phyloP scores from a whole-genome alignment of 2,329 filamentous ascomycete species.

The Trichocomaceae sp. region DNA sequence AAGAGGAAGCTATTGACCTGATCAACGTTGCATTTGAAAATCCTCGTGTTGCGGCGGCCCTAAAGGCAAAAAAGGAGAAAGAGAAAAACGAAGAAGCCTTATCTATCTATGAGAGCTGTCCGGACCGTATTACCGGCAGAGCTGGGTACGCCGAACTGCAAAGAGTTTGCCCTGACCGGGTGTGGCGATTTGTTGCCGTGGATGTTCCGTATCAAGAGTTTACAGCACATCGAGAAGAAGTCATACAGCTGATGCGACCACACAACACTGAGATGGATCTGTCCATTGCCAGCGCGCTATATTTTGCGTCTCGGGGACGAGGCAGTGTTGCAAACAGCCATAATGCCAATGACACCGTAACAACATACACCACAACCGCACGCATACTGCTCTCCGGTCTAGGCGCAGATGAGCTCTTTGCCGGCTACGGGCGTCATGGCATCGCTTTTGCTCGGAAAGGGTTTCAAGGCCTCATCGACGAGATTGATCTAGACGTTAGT shows the following conservation, averaged over 20 bases:
- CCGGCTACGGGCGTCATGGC: slow-evolving; percentile 79
- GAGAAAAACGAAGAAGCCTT: slow-evolving; percentile 9
- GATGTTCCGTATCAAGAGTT: slow-evolving; percentile 77
- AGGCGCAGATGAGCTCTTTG: slow-evolving; percentile 93
- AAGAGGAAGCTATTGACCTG: slow-evolving; percentile 67
- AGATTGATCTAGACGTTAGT: slow-evolving; percentile 77
- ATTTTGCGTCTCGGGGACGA: slow-evolving; percentile 77
- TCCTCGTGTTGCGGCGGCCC: slow-evolving; percentile 59
- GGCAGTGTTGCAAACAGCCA: slow-evolving; percentile 35
- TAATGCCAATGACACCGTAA: slow-evolving; percentile 24
- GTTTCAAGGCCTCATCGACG: slow-evolving; percentile 65
- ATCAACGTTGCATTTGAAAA: slow-evolving; percentile 98
- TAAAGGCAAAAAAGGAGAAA: slow-evolving; percentile 23
- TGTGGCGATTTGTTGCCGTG: slow-evolving; percentile 74
- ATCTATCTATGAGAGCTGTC: slow-evolving; percentile 70
- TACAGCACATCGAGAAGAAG: slow-evolving; percentile 57
- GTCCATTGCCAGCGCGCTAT: slow-evolving; percentile 88
- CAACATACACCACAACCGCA: slow-evolving; percentile 60
- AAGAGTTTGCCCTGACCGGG: slow-evolving; percentile 59
- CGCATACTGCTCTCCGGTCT: slow-evolving; percentile 85
- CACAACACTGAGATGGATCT: slow-evolving; percentile 99
- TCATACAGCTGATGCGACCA: slow-evolving; percentile 76
- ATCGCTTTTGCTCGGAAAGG: slow-evolving; percentile 65
- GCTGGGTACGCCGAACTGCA: slow-evolving; percentile 70
- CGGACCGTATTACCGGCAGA: slow-evolving; percentile 81